Percentiles rank a stretch among this genome's conserved stretches.
Evolutionary conservation across 2,329 filamentous ascomycete genomes (phyloP).

Genomic region (Gliomastix tumulicola): DNA sequence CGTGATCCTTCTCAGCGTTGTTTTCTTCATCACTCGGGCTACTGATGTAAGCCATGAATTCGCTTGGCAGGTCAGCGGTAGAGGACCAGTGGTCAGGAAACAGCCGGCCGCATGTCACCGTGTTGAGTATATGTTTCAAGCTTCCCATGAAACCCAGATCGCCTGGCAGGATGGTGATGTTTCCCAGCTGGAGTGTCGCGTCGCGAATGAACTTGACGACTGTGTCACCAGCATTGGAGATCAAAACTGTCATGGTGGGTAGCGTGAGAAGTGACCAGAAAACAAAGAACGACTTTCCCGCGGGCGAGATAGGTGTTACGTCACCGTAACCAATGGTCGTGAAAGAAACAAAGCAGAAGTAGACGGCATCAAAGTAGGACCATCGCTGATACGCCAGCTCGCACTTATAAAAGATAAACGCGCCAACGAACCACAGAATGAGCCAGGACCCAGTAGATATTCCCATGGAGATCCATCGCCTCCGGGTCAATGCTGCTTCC

Average conservation of each 20-base stretch:
- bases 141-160: slow-evolving; percentile 41
- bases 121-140: slow-evolving; percentile 32
- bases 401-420: slow-evolving; percentile 58
- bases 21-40: too few relatives aligned
- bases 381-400: slow-evolving; percentile 51
- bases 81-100: slow-evolving; percentile 17
- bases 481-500: slow-evolving; percentile 51
- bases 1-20: background rate
- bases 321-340: slow-evolving; percentile 88
- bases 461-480: slow-evolving; percentile 67
- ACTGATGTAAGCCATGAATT: background rate
- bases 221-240: slow-evolving; percentile 78
- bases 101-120: slow-evolving; percentile 32
- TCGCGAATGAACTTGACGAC: slow-evolving; percentile 59
- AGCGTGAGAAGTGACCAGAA: slow-evolving; percentile 84
- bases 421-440: slow-evolving; percentile 74
- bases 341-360: slow-evolving; percentile 79
- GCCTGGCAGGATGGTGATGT: slow-evolving; percentile 53
- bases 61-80: background rate
- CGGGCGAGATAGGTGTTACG: slow-evolving; percentile 66
- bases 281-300: slow-evolving; percentile 82
- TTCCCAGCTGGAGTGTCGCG: slow-evolving; percentile 47
- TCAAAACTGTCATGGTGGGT: slow-evolving; percentile 81
- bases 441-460: slow-evolving; percentile 64
- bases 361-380: slow-evolving; percentile 74